These are phyloP conservation scores for Lasiosphaeris hirsuta DNA, from an alignment of 495 filamentous ascomycete species.

Conservation along the genomic window DNA sequence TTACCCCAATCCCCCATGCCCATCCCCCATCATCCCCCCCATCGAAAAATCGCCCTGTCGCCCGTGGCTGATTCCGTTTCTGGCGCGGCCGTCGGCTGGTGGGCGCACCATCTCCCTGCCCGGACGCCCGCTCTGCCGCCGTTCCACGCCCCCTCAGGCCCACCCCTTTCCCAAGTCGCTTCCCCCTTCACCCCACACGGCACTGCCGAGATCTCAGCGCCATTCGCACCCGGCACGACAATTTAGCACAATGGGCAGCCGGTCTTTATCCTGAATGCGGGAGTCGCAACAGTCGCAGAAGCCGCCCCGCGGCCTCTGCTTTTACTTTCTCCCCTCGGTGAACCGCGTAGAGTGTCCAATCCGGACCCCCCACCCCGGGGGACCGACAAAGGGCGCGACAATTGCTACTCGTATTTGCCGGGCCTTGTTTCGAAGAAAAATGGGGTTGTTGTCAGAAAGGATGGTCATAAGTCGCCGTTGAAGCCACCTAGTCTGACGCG, in stretches of 20 bases:
- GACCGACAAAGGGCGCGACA: no score
- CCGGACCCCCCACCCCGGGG: constrained; percentile 2
- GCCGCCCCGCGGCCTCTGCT: no score
- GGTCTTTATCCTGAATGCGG: constrained; percentile 22
- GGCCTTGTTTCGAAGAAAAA: no score
- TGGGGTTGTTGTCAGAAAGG: no score
- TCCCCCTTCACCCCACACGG: background rate
- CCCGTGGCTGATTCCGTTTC: constrained; percentile 10
- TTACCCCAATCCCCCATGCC: background rate
- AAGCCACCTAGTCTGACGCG: no score
- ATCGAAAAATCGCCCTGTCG: background rate
- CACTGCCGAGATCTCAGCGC: constrained; percentile 4
- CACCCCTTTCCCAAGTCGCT: background rate
- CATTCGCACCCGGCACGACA: constrained; percentile 9
- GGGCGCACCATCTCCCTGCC: background rate
- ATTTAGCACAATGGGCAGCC: constrained; percentile 7
- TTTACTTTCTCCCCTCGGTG: background rate
- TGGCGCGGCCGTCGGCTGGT: constrained; percentile 6
- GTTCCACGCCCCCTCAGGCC: background rate
- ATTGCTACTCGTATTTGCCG: no score
- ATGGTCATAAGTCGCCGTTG: no score
- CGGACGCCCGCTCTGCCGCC: constrained; percentile 4
- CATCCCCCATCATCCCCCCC: background rate
- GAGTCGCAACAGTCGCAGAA: background rate
- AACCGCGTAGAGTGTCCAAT: background rate